Evolutionary conservation across 805 yeast species (phyloP).

Genomic region (Starmerella asiatica): DNA sequence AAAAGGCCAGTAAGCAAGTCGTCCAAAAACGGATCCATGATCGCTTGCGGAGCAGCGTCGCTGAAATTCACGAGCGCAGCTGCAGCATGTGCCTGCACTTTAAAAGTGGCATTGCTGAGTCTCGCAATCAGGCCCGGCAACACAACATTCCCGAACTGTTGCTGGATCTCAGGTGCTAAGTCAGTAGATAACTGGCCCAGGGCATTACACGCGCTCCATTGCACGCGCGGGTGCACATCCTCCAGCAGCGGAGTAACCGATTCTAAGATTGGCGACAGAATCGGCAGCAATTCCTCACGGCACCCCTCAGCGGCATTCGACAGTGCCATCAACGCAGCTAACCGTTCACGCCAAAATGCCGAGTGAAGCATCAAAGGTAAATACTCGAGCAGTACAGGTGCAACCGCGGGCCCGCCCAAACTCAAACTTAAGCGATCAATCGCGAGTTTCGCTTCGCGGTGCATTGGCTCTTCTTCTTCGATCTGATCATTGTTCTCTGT

Average conservation of each 20-base stretch:
- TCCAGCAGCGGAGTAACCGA: constrained; percentile 72
- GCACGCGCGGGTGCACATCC: constrained; percentile 88
- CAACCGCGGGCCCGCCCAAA: constrained; percentile 70
- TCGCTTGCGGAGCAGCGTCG: constrained; percentile 78
- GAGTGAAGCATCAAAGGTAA: constrained; percentile 73
- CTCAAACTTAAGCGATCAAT: constrained; percentile 78
- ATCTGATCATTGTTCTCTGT: constrained; percentile 64
- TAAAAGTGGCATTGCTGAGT: constrained; percentile 49
- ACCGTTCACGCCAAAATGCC: constrained; percentile 81
- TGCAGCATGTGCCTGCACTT: constrained; percentile 97
- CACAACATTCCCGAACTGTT: constrained; percentile 61
- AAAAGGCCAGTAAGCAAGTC: constrained; percentile 59
- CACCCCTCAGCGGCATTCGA: constrained; percentile 98
- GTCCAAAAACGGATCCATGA: constrained; percentile 86
- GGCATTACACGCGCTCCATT: constrained; percentile 93
- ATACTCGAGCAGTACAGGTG: constrained; percentile 73
- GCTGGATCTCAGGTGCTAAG: constrained; percentile 79
- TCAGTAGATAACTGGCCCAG: constrained; percentile 95
- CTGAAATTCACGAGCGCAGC: constrained; percentile 94
- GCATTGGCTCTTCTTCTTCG: constrained; percentile 73
- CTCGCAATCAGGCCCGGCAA: constrained; percentile 80
- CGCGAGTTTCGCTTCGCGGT: constrained; percentile 89
- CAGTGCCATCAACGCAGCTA: constrained; percentile 92
- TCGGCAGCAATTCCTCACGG: constrained; percentile 69
- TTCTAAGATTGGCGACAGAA: constrained; percentile 68